Conservation (phyloP, 2,329 filamentous ascomycete species). For the Dothiorella sarmentorum region DNA sequence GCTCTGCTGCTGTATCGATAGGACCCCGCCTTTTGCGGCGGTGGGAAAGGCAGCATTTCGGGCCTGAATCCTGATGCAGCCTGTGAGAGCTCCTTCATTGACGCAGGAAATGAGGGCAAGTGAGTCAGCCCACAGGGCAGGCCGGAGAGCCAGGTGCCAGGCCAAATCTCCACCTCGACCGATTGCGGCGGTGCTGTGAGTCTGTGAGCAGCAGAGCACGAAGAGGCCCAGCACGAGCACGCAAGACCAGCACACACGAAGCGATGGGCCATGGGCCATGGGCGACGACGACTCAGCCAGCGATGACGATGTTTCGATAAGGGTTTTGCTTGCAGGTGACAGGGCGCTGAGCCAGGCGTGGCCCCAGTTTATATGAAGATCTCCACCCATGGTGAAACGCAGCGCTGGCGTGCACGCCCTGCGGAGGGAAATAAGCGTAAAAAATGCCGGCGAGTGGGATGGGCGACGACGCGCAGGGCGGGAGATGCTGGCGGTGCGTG, state of each 20-base stretch:
- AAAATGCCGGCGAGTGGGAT: slow-evolving; percentile 13
- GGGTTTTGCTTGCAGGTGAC: background rate
- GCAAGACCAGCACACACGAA: too few relatives aligned
- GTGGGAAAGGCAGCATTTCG: background rate
- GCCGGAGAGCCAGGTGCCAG: too few relatives aligned
- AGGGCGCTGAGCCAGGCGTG: slow-evolving; percentile 9
- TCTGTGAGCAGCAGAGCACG: background rate
- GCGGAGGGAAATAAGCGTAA: slow-evolving; percentile 17
- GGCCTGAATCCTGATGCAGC: slow-evolving; percentile 2
- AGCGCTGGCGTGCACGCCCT: slow-evolving; percentile 9
- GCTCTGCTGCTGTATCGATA: slow-evolving; percentile 7
- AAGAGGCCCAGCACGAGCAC: background rate
- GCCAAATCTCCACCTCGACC: too few relatives aligned
- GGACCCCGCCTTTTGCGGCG: slow-evolving; percentile 10
- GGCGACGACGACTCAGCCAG: background rate
- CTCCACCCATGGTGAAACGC: slow-evolving; percentile 14
- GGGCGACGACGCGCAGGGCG: background rate
- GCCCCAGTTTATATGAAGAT: slow-evolving; percentile 16
- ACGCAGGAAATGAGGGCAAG: slow-evolving; percentile 6
- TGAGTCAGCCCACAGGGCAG: slow-evolving; percentile 3
- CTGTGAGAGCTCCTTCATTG: background rate
- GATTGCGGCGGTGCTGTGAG: background rate
- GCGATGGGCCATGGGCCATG: background rate
- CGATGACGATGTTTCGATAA: slow-evolving; percentile 10
- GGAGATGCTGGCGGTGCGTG: background rate